A percentile compares a stretch with the other conserved stretches of the same genome.
These are phyloP conservation scores for Trichocomaceae sp. DNA, from an alignment of 2,329 filamentous ascomycete genomes.

Conservation along the genomic window DNA sequence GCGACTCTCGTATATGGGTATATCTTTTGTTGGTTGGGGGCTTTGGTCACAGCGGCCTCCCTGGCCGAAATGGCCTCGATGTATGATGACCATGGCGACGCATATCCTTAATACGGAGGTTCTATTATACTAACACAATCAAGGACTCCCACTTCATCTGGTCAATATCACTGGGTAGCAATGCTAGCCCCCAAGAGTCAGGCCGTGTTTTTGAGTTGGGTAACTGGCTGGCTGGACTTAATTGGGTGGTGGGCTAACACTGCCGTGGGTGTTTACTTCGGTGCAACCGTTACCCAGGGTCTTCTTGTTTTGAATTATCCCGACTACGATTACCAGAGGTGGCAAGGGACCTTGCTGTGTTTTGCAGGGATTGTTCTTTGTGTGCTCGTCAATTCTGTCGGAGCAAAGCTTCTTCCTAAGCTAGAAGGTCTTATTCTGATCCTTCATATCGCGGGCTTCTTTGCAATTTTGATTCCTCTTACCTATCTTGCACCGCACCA, in stretches of 20 bases:
- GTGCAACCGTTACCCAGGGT: conserved; percentile 31
- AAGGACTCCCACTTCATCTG: conserved; percentile 30
- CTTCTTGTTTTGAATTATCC: conserved; percentile 32
- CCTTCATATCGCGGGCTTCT: conserved; percentile 48
- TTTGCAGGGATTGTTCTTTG: conserved; percentile 38
- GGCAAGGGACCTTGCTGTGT: conserved; percentile 46
- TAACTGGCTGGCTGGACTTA: conserved; percentile 37
- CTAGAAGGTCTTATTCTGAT: conserved; percentile 46
- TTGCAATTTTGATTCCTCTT: conserved; percentile 39
- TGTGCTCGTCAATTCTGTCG: conserved; percentile 39
- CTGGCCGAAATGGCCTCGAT: conserved; percentile 31
- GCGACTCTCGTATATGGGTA: conserved; percentile 30
- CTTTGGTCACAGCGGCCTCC: conserved; percentile 21
- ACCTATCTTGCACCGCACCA: neutral
- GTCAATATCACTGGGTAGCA: conserved; percentile 38
- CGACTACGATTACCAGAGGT: conserved; percentile 34
- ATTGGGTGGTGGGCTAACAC: conserved; percentile 41
- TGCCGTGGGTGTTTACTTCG: conserved; percentile 31
- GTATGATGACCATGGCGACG: conserved; percentile 15
- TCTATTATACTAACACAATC: neutral
- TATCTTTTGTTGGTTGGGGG: conserved; percentile 28
- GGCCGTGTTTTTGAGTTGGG: conserved; percentile 35
- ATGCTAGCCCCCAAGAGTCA: conserved; percentile 32
- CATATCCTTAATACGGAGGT: no score
- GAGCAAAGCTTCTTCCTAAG: conserved; percentile 38